These are phyloP conservation scores for Corynascus novoguineensis DNA, from an alignment of 495 filamentous ascomycete genomes.

Conservation along the genomic window DNA sequence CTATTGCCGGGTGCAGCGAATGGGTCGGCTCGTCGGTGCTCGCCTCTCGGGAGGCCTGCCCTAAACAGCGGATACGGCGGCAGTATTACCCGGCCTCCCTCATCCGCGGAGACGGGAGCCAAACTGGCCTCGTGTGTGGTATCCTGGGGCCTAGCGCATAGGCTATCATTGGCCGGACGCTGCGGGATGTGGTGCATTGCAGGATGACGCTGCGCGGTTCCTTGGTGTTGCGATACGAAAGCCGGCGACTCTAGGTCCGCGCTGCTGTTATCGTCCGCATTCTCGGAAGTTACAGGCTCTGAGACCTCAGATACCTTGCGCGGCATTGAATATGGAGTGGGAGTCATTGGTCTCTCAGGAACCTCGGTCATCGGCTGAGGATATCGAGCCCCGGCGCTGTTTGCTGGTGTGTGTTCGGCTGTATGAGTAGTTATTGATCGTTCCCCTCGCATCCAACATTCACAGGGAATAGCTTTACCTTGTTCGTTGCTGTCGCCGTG, in stretches of 20 bases:
- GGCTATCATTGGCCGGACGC: neutral
- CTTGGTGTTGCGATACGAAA: neutral
- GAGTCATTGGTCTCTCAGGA: conserved; percentile 7
- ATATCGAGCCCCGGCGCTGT: neutral
- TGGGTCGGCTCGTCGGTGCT: neutral
- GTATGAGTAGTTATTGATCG: neutral
- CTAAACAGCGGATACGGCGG: neutral
- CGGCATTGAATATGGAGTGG: conserved; percentile 6
- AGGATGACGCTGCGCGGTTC: neutral
- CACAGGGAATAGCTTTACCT: neutral
- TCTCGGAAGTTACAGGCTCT: neutral
- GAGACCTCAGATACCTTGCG: conserved; percentile 3
- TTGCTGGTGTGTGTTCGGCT: neutral
- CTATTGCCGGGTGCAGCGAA: neutral
- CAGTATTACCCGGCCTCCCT: neutral
- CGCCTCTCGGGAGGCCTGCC: neutral
- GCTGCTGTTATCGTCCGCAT: neutral
- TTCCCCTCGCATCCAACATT: neutral
- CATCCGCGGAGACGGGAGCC: neutral
- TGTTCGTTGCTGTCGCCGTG: neutral
- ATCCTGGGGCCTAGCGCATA: no score
- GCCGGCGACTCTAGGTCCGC: neutral
- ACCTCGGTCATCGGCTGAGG: neutral
- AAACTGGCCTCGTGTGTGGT: neutral
- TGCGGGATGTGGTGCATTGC: neutral